Conservation (phyloP, 768 basidiomycete species). For the Piloderma croceum region DNA sequence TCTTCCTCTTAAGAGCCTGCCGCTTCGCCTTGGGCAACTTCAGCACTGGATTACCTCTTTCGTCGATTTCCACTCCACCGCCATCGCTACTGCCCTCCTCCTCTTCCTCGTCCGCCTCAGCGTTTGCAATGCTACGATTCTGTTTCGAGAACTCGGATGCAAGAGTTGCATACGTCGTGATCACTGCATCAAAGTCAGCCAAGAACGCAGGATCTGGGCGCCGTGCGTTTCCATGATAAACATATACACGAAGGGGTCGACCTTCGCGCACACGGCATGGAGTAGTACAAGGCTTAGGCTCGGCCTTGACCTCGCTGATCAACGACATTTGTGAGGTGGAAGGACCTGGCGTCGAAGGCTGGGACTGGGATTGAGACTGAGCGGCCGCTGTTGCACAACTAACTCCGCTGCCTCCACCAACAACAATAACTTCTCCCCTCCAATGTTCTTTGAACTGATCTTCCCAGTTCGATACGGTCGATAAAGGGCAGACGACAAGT, state of each 20-base stretch:
- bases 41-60: slow-evolving; percentile 55
- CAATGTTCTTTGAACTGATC: slow-evolving; percentile 98
- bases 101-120: slow-evolving; percentile 58
- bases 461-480: slow-evolving; percentile 98
- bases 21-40: slow-evolving; percentile 64
- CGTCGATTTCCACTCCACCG: slow-evolving; percentile 60
- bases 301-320: slow-evolving; percentile 18
- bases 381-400: slow-evolving; percentile 22
- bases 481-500: slow-evolving; percentile 92
- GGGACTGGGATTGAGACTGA: slow-evolving; percentile 27
- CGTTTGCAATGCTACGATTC: slow-evolving; percentile 51
- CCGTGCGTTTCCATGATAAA: slow-evolving; percentile 92
- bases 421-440: slow-evolving; percentile 79
- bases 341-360: slow-evolving; percentile 30
- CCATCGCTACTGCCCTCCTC: slow-evolving; percentile 63
- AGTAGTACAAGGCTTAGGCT: slow-evolving; percentile 26
- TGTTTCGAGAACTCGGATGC: slow-evolving; percentile 95
- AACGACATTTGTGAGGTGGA: slow-evolving; percentile 22
- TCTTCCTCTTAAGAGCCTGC: slow-evolving; percentile 59
- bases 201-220: slow-evolving; percentile 81
- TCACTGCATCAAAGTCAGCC: slow-evolving; percentile 92
- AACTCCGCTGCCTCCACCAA: slow-evolving; percentile 66
- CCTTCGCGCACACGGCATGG: slow-evolving; percentile 39
- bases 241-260: slow-evolving; percentile 72
- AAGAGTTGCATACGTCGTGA: slow-evolving; percentile 94